Evolutionary conservation across 148 eudicot species (phyloP).

Genomic region (Suaeda aralocaspica): DNA sequence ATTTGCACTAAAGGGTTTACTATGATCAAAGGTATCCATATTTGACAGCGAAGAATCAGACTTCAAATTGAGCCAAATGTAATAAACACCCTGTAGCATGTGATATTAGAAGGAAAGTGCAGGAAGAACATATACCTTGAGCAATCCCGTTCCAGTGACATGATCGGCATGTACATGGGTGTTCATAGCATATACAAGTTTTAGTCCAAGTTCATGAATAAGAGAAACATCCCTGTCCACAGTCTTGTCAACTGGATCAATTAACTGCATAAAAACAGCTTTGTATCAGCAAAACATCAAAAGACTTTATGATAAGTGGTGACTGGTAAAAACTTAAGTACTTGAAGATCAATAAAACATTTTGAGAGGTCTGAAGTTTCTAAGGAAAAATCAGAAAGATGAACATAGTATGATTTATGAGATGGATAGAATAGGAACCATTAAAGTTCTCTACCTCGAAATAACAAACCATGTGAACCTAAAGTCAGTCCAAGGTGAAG

Average conservation of each 20-base stretch:
- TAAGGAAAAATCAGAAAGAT: neutral
- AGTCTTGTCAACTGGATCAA: conserved; percentile 91
- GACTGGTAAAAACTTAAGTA: neutral
- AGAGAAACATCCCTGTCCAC: conserved; percentile 85
- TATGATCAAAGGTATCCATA: neutral
- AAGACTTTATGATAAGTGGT: neutral
- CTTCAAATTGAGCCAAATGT: neutral
- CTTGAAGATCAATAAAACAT: too few species aligned
- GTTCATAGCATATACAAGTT: conserved; percentile 84
- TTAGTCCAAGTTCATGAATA: conserved; percentile 76
- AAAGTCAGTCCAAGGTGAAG: neutral
- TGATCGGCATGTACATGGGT: conserved; percentile 99
- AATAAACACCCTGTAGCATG: neutral
- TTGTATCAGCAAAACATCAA: conserved; percentile 11
- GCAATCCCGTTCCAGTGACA: conserved; percentile 86
- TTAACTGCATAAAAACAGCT: conserved; percentile 47
- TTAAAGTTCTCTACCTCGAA: neutral
- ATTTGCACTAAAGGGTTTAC: neutral
- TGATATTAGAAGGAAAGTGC: conserved; percentile 10
- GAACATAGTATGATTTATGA: too few species aligned
- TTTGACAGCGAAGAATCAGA: neutral
- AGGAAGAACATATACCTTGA: conserved; percentile 53
- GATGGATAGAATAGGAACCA: neutral
- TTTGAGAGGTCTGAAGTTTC: neutral
- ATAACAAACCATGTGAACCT: neutral